phyloP scores from a whole-genome alignment of 495 filamentous ascomycete genomes.

The Hypoxylon fragiforme region DNA sequence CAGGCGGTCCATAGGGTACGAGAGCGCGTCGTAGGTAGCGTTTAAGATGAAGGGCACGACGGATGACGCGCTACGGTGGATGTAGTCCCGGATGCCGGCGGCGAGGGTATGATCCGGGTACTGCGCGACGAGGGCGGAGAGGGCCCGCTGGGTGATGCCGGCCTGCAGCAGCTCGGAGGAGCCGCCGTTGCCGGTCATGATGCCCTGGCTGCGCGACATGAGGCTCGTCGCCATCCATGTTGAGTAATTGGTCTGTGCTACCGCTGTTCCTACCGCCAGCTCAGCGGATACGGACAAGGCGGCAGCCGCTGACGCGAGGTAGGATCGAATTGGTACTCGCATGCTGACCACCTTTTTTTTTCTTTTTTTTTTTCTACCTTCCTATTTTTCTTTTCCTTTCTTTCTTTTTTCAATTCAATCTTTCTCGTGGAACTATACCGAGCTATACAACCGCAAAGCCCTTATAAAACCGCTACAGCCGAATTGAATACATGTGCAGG shows the following conservation, averaged over 20 bases:
- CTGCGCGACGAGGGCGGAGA: conserved; percentile 39
- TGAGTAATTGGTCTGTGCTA: conserved; percentile 31
- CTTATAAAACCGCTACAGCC: too few species aligned
- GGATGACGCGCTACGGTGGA: conserved; percentile 32
- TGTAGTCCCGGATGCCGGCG: conserved; percentile 25
- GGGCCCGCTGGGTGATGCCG: conserved; percentile 44
- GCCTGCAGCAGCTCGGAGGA: conserved; percentile 45
- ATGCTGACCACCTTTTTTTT: conserved; percentile 1
- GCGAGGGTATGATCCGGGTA: conserved; percentile 34
- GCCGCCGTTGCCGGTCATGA: conserved; percentile 38
- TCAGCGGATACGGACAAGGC: conserved; percentile 16
- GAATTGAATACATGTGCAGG: too few species aligned
- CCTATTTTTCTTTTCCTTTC: neutral
- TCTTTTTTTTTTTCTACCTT: neutral
- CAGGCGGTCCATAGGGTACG: conserved; percentile 46
- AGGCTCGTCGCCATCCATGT: conserved; percentile 52
- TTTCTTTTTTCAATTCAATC: too few species aligned
- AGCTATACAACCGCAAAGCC: too few species aligned
- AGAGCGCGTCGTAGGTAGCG: conserved; percentile 40
- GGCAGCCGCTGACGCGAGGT: conserved; percentile 3
- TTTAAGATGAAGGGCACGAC: conserved; percentile 37
- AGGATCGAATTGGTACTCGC: conserved; percentile 8
- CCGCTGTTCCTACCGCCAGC: conserved; percentile 4
- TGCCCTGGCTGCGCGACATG: conserved; percentile 48
- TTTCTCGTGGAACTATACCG: too few species aligned